Conservation (phyloP, 2,329 filamentous ascomycete species). For the Neonectria sp. region DNA sequence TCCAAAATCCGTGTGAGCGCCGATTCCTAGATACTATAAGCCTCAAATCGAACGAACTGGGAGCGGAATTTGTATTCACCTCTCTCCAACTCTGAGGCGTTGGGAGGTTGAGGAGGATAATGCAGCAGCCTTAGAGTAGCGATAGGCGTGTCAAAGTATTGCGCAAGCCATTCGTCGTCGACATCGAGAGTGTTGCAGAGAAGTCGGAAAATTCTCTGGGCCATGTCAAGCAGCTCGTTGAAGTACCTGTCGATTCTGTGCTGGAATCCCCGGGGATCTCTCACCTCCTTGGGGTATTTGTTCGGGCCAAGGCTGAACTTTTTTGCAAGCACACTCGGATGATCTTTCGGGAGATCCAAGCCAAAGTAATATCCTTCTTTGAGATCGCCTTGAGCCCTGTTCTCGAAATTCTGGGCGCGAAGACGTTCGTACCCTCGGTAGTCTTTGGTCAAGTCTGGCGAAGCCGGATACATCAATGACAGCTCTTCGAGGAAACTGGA, state of each 20-base stretch:
- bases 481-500: background rate
- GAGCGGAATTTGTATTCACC: background rate
- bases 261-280: conserved; percentile 12
- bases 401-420: conserved; percentile 32
- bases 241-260: conserved; percentile 14
- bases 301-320: conserved; percentile 30
- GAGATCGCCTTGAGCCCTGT: conserved; percentile 23
- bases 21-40: conserved; percentile 13
- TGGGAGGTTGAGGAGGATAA: conserved; percentile 26
- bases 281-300: conserved; percentile 24
- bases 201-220: conserved; percentile 14
- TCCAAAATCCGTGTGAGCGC: conserved; percentile 33
- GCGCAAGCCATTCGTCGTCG: conserved; percentile 16
- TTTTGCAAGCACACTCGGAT: conserved; percentile 19
- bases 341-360: conserved; percentile 11
- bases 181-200: conserved; percentile 20
- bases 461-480: background rate
- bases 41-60: background rate
- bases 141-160: conserved; percentile 27
- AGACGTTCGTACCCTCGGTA: conserved; percentile 29
- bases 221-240: background rate
- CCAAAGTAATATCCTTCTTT: conserved; percentile 30
- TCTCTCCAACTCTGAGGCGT: conserved; percentile 26
- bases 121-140: conserved; percentile 28
- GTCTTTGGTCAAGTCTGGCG: conserved; percentile 8